Conservation (phyloP, 805 yeast genomes). For the Metschnikowia matae region DNA sequence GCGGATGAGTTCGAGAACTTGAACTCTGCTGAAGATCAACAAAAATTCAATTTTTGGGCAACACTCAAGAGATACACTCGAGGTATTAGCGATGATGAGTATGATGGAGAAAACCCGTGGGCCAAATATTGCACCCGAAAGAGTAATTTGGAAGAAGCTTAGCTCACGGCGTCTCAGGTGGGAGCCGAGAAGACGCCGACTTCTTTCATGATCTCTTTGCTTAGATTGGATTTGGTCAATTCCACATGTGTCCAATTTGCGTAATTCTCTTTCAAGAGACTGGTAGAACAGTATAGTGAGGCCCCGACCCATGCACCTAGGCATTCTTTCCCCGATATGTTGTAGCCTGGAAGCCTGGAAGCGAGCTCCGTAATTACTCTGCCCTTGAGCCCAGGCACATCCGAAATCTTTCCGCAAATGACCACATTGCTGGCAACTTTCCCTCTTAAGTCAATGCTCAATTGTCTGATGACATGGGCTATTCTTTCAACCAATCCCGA, state of each 20-base stretch:
- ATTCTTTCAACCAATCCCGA: slow-evolving; percentile 1
- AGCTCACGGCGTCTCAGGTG: background rate
- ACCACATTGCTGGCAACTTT: slow-evolving; percentile 10
- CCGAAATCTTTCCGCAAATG: slow-evolving; percentile 8
- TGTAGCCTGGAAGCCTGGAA: background rate
- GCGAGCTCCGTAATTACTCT: slow-evolving; percentile 7
- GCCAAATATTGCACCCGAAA: slow-evolving; percentile 11
- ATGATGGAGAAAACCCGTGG: slow-evolving; percentile 16
- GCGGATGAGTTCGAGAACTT: slow-evolving; percentile 16
- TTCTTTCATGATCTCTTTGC: background rate
- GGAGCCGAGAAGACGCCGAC: background rate
- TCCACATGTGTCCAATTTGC: slow-evolving; percentile 15
- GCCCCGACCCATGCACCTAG: slow-evolving; percentile 19
- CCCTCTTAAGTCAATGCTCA: slow-evolving; percentile 11
- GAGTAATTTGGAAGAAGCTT: background rate
- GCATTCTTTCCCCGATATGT: slow-evolving; percentile 9
- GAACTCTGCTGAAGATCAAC: slow-evolving; percentile 1
- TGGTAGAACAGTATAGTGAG: slow-evolving; percentile 18
- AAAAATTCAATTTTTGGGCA: slow-evolving; percentile 7
- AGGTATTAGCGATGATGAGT: slow-evolving; percentile 15
- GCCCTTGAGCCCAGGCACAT: slow-evolving; percentile 9
- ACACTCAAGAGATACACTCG: slow-evolving; percentile 7
- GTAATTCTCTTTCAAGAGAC: slow-evolving; percentile 10
- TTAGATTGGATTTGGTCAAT: slow-evolving; percentile 6
- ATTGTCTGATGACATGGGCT: slow-evolving; percentile 3